Evolutionary conservation across 1,284 basidiomycete genomes (phyloP).

Genomic region (Pseudozyma tsukubaensis): DNA sequence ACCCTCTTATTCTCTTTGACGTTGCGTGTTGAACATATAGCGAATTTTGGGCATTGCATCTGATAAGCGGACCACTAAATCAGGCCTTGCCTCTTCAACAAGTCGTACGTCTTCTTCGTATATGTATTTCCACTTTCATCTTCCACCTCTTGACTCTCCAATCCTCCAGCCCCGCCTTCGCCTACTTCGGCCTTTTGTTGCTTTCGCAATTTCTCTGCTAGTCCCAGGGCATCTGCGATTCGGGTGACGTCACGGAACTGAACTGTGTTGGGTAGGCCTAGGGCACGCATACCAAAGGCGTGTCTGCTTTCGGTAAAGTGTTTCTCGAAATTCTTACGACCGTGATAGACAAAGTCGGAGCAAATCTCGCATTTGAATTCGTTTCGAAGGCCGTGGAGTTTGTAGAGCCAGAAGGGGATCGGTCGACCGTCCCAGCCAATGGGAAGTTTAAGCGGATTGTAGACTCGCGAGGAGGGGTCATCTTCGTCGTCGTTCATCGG

Average conservation of each 20-base stretch:
- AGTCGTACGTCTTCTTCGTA: constrained; percentile 66
- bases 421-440: constrained; percentile 98
- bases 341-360: constrained; percentile 78
- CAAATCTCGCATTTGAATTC: constrained; percentile 99
- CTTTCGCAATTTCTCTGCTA: constrained; percentile 63
- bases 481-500: constrained; percentile 46
- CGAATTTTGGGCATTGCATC: background rate
- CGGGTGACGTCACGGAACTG: constrained; percentile 99
- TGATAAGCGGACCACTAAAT: constrained; percentile 36
- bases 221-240: constrained; percentile 91
- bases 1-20: no score
- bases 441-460: constrained; percentile 96
- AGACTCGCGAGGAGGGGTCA: constrained; percentile 82
- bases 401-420: constrained; percentile 98
- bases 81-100: constrained; percentile 68
- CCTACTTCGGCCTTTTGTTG: constrained; percentile 48
- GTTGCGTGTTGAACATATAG: no score
- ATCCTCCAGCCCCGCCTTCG: constrained; percentile 50
- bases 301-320: constrained; percentile 95
- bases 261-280: constrained; percentile 96
- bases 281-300: constrained; percentile 96
- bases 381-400: constrained; percentile 94
- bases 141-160: constrained; percentile 66
- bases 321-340: constrained; percentile 89
- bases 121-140: constrained; percentile 68